Percentiles rank a stretch among this genome's conserved stretches.
phyloP scores from a whole-genome alignment of 169 alveolate genomes.

The Eimeria praecox region DNA sequence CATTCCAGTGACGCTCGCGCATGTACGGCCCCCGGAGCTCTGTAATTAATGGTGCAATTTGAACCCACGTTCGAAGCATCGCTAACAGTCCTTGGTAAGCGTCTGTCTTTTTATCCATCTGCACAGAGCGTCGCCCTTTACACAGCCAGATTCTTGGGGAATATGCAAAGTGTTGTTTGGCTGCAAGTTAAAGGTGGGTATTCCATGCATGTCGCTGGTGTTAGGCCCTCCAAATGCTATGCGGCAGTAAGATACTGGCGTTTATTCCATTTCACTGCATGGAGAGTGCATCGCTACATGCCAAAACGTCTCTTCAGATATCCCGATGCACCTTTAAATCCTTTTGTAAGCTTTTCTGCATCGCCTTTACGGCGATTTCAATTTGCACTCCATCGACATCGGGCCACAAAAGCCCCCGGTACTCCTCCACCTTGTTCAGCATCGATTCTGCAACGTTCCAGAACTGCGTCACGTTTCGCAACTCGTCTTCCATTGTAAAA shows the following conservation, averaged over 20 bases:
- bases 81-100: conserved; percentile 92
- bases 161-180: not conserved
- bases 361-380: conserved; percentile 94
- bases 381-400: conserved; percentile 91
- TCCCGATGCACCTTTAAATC: conserved; percentile 35
- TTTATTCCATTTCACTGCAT: not conserved
- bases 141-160: not conserved
- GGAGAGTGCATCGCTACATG: not conserved
- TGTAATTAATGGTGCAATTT: conserved; percentile 94
- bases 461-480: conserved; percentile 89
- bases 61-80: conserved; percentile 91
- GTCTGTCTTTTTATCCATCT: conserved; percentile 94
- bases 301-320: not conserved
- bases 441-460: conserved; percentile 93
- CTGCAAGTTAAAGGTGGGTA: not conserved
- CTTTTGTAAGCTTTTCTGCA: conserved; percentile 90
- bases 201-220: no score
- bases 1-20: conserved; percentile 97
- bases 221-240: no score
- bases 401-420: conserved; percentile 91
- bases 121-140: conserved; percentile 31
- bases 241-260: not conserved
- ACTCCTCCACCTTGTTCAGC: conserved; percentile 88
- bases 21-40: conserved; percentile 96
- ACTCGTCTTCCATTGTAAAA: conserved; percentile 90